Evolutionary conservation across 2,329 filamentous ascomycete genomes (phyloP).

Genomic region (Blastomyces parvus): DNA sequence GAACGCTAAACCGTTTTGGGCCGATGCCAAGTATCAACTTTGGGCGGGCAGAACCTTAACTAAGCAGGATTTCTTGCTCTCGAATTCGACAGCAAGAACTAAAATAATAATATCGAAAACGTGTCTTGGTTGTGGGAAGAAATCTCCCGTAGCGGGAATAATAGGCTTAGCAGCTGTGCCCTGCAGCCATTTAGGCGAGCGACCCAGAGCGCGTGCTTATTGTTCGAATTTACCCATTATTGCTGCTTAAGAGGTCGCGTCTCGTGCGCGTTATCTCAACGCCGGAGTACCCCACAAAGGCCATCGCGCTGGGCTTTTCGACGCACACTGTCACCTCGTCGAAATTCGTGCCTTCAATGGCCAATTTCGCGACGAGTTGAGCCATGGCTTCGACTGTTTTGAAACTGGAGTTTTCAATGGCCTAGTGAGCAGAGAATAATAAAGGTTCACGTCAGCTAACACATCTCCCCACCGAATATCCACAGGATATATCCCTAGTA

Average conservation of each 20-base stretch:
- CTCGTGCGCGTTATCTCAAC: constrained; percentile 42
- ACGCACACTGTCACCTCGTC: constrained; percentile 39
- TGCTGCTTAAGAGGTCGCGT: constrained; percentile 29
- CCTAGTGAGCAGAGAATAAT: constrained; percentile 19
- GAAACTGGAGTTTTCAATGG: constrained; percentile 40
- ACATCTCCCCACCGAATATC: background rate
- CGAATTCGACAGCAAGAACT: constrained; percentile 6
- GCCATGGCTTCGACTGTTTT: constrained; percentile 45
- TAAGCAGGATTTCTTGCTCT: background rate
- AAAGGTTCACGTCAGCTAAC: constrained; percentile 9
- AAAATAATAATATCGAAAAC: background rate
- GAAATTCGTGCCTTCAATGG: constrained; percentile 38
- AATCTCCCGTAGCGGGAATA: background rate
- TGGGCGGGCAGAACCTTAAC: background rate
- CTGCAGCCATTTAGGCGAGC: background rate
- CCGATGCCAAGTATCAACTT: background rate
- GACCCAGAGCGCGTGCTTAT: background rate
- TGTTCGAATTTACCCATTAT: constrained; percentile 1
- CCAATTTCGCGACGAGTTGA: constrained; percentile 39
- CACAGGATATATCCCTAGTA: background rate
- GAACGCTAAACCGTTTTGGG: constrained; percentile 5
- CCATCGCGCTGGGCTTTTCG: constrained; percentile 43
- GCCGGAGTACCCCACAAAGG: constrained; percentile 40
- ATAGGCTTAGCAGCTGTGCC: background rate
- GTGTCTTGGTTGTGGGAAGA: background rate